Conservation (phyloP, 202 grass and related monocot genomes). For the Eragrostis tef region DNA sequence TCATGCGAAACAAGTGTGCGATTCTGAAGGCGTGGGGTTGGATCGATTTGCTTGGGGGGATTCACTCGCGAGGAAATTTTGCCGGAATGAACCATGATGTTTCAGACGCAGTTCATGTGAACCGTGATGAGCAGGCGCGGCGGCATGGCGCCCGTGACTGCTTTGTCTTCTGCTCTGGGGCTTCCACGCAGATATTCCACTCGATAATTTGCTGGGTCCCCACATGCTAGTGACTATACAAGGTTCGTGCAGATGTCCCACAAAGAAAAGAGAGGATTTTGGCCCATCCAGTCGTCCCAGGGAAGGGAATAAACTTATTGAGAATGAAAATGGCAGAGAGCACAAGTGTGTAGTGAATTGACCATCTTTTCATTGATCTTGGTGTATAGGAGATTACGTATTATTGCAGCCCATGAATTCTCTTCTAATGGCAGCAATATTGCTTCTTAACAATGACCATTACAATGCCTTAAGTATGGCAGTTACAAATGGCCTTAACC, state of each 20-base stretch:
- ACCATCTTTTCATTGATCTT: no score
- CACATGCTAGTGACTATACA: constrained; percentile 10
- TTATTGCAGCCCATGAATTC: no score
- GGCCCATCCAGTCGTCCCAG: neutral
- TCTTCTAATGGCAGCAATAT: no score
- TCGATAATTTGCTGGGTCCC: neutral
- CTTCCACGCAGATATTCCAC: constrained; percentile 15
- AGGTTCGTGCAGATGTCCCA: constrained; percentile 28
- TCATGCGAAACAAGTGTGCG: neutral
- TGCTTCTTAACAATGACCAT: no score
- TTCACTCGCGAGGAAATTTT: neutral
- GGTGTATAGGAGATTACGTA: no score
- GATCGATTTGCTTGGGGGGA: neutral
- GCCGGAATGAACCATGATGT: neutral
- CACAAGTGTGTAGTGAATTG: no score
- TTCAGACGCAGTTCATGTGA: constrained; percentile 17
- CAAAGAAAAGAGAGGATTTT: neutral
- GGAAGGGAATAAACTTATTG: constrained; percentile 30
- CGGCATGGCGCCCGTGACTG: constrained; percentile 45
- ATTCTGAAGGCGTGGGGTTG: neutral
- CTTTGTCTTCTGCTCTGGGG: neutral
- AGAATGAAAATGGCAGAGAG: no score
- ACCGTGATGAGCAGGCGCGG: neutral
- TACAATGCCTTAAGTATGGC: no score
- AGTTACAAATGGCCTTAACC: no score